Conservation (phyloP, 1,284 basidiomycete genomes). For the Agroathelia rolfsii region DNA sequence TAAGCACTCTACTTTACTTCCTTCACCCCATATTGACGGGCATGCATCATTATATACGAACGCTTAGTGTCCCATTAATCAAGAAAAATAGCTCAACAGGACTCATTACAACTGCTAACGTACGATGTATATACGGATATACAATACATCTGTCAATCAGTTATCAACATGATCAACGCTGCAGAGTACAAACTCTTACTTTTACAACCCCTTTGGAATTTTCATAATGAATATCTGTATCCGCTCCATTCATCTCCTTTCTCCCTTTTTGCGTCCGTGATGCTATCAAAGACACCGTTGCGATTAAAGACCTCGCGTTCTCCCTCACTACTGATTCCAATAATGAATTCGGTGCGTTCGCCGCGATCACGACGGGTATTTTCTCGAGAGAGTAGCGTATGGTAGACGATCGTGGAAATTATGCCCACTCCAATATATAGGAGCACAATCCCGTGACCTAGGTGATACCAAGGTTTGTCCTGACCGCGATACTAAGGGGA, state of each 20-base stretch:
- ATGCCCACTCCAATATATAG: slow-evolving; percentile 63
- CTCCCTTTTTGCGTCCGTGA: slow-evolving; percentile 42
- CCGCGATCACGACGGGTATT: slow-evolving; percentile 55
- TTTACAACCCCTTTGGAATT: too few relatives aligned
- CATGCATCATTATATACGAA: too few relatives aligned
- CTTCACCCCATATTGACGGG: too few relatives aligned
- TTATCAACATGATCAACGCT: too few relatives aligned
- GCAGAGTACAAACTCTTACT: too few relatives aligned
- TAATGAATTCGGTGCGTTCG: slow-evolving; percentile 60
- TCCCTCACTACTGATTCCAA: slow-evolving; percentile 28
- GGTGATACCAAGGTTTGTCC: slow-evolving; percentile 60
- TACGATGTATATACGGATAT: too few relatives aligned
- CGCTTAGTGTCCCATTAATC: too few relatives aligned
- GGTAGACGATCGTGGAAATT: slow-evolving; percentile 35
- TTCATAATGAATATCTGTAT: slow-evolving; percentile 35
- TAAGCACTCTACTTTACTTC: too few relatives aligned
- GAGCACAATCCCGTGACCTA: slow-evolving; percentile 62
- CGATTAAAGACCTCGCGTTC: slow-evolving; percentile 28
- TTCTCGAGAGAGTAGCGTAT: slow-evolving; percentile 42
- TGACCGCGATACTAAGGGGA: slow-evolving; percentile 41
- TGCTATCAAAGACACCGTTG: slow-evolving; percentile 37
- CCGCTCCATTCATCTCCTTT: slow-evolving; percentile 56
- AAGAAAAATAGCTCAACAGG: too few relatives aligned
- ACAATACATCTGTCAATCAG: too few relatives aligned
- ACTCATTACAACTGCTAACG: too few relatives aligned